Base-by-base conservation (phyloP, 2,329 filamentous ascomycete species). In the Aspergillus costaricaensis region DNA sequence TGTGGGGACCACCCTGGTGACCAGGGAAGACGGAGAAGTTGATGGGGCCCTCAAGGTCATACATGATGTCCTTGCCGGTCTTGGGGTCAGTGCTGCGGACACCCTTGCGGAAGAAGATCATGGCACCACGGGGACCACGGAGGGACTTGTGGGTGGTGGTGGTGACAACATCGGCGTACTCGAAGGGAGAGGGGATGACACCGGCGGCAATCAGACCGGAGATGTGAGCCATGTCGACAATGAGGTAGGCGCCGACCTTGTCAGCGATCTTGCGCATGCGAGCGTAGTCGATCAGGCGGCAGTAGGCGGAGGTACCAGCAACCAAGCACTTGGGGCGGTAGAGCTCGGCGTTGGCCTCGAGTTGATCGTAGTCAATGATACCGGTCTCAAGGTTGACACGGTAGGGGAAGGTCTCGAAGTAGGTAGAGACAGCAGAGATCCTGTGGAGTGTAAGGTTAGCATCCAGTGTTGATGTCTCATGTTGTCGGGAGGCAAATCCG, bases 141-240 rank as follows among this genome's bases (percentile, higher is more conserved):
- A 99, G 86, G 62, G 92, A 96, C 84, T 99, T 99, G 85, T 99
- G 95, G 64, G 92, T 97, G 39, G 95, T 99, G 21, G 95, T 99
- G 51, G 95, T 99, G 66, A 99, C 95, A 61, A 99, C 89, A 76
- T 99, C 95, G 66, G 92, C 91, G 77, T 90, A 89, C 66, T 86
- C 85, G 79, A 98, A 99, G 54, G 95, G 95, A 62, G 91, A 90
- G 47, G 92, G 92, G 67, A 97, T 87, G 58, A 96, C 93, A 72
- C 92, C 92, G 68, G 92, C 94, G 47, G 95, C 93, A 55, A 99
- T 88, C 64, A 99, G 83, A 67, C 95, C 95, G 9, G 94, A 98
- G 68, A 99, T 96, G 74, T 99, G 95, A 56, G 95, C 95, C 88
- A 99, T 97, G 74, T 99, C 95, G 69, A 92, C 91, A 63, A 99